Evolutionary conservation across 2,329 filamentous ascomycete genomes (phyloP).

Genomic region (Acephala macrosclerotiorum): DNA sequence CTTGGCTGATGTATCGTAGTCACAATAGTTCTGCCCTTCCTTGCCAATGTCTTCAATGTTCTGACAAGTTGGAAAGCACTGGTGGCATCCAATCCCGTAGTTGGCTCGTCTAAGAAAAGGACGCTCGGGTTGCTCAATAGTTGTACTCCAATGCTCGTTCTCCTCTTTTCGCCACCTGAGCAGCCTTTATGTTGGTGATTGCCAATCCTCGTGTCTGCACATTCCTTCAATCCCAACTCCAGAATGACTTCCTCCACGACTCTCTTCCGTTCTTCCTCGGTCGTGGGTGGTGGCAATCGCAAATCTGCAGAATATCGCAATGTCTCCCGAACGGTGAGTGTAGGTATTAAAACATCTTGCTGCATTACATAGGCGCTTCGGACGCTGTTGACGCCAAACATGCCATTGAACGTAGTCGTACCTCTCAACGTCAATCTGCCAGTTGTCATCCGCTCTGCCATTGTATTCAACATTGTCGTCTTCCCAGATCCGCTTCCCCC

Average conservation of each 20-base stretch:
- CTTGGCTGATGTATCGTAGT: slow-evolving; percentile 80
- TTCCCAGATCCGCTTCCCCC: slow-evolving; percentile 79
- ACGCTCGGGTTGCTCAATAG: slow-evolving; percentile 81
- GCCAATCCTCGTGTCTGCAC: slow-evolving; percentile 77
- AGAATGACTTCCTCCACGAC: slow-evolving; percentile 81
- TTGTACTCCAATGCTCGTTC: slow-evolving; percentile 80
- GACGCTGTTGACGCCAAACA: slow-evolving; percentile 58
- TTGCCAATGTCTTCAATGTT: slow-evolving; percentile 72
- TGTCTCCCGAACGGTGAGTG: slow-evolving; percentile 78
- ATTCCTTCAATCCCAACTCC: slow-evolving; percentile 79
- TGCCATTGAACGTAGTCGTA: slow-evolving; percentile 66
- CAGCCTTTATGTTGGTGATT: slow-evolving; percentile 76
- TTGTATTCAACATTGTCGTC: slow-evolving; percentile 73
- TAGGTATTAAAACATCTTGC: slow-evolving; percentile 76
- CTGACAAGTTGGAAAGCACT: slow-evolving; percentile 77
- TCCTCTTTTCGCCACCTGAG: slow-evolving; percentile 79
- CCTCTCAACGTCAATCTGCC: slow-evolving; percentile 60
- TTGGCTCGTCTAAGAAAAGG: slow-evolving; percentile 81
- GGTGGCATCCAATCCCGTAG: slow-evolving; percentile 79
- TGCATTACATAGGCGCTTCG: slow-evolving; percentile 78
- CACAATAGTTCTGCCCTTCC: slow-evolving; percentile 74
- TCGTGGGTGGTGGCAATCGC: slow-evolving; percentile 69
- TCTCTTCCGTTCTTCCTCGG: slow-evolving; percentile 61
- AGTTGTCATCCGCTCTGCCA: slow-evolving; percentile 72
- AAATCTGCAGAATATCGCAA: slow-evolving; percentile 76